Base-by-base conservation (phyloP, 305 asterid species). In the Plantago lanceolata region DNA sequence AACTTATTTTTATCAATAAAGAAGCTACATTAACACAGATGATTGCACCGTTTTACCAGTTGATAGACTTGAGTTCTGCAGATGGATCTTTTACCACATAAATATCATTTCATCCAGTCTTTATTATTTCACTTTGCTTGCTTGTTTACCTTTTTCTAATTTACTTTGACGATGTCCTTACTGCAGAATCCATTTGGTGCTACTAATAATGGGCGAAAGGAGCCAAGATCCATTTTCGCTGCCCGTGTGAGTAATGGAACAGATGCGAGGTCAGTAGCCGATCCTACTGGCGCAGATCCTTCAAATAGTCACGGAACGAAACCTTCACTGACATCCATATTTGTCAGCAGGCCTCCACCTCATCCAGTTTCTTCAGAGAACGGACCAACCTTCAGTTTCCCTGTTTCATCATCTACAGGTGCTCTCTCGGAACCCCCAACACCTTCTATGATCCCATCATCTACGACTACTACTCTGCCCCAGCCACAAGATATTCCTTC, bases 351-450 rank as follows among this genome's bases (percentile, higher is more conserved):
- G 75, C 82, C 79, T 50, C 71, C 53, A 44, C 77, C 77, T 33
- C 74, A 55, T 28, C 67, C 74, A 19, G 52, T 60, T 44, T 37
- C 74, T 52, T 78, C 79, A 0, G 94, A 84, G 48, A 82, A 81
- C 59, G 96, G 87, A 29, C 68, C 73, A 3, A 77, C 81, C 43
- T 92, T 92, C 79, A 78, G 85, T 61, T 92, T 92, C 64, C 98
- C 96, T 6, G 58, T 85, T 61, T 73, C 89, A 59, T 70, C 88
- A 47, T 68, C 84, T 68, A 71, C 89, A 0, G 84, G 88, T 54
- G 76, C 58, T 15, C 70, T 79, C 50, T 81, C 93, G 28, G 96
- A 89, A 75, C 96, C 92, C 17, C 96, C 96, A 48, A 89, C 96
- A 11, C 96, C 98, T 6, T 89, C 98, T 35, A 61, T 89, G 62